phyloP scores from a whole-genome alignment of 2,329 filamentous ascomycete genomes.

The Hirsutella minnesotensis region DNA sequence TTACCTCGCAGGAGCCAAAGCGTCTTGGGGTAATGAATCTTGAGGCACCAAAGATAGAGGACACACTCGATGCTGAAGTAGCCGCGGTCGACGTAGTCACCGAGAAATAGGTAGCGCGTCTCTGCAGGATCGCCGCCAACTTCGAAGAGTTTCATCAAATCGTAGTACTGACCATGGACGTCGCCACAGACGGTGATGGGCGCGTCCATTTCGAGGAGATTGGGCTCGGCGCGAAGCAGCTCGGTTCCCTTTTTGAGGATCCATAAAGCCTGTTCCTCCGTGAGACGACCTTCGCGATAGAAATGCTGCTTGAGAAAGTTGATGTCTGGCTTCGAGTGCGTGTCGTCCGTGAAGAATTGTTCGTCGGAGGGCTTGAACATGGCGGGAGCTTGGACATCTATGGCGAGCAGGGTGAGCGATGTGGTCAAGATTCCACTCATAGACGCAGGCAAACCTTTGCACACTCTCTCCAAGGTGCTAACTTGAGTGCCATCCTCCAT shows the following conservation, averaged over 20 bases:
- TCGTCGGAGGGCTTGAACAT: slow-evolving; percentile 87
- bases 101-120: slow-evolving; percentile 91
- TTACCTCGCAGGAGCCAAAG: slow-evolving; percentile 96
- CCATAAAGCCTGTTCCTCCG: slow-evolving; percentile 93
- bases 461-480: slow-evolving; percentile 89
- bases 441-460: slow-evolving; percentile 76
- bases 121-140: slow-evolving; percentile 94
- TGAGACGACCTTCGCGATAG: slow-evolving; percentile 91
- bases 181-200: slow-evolving; percentile 98
- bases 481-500: slow-evolving; percentile 97
- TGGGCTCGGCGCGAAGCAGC: slow-evolving; percentile 79
- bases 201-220: slow-evolving; percentile 97
- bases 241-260: slow-evolving; percentile 85
- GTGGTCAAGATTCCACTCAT: no score
- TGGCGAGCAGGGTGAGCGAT: background rate
- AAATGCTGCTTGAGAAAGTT: slow-evolving; percentile 96
- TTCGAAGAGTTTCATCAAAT: slow-evolving; percentile 98
- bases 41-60: slow-evolving; percentile 91
- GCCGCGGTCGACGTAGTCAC: slow-evolving; percentile 94
- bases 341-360: slow-evolving; percentile 82
- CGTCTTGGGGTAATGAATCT: slow-evolving; percentile 98
- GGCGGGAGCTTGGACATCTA: slow-evolving; percentile 97
- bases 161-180: slow-evolving; percentile 97
- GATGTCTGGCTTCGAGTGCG: slow-evolving; percentile 81
- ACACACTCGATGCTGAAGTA: slow-evolving; percentile 99